A percentile compares a stretch with the other conserved stretches of the same genome.
phyloP scores from a whole-genome alignment of 441 rosid genomes.

The Eutrema salsugineum region DNA sequence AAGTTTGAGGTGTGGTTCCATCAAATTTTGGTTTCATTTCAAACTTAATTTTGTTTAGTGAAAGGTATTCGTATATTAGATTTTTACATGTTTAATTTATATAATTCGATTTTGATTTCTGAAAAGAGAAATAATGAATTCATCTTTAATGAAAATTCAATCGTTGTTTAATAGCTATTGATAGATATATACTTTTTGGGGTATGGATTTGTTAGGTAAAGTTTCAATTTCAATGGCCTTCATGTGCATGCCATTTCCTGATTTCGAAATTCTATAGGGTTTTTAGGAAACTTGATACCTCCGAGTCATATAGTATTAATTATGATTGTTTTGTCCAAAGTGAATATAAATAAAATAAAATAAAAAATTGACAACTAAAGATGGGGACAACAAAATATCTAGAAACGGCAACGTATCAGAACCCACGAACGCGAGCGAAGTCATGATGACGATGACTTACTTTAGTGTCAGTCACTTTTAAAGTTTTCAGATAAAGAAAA shows the following conservation, averaged over 20 bases:
- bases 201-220: background rate
- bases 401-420: constrained; percentile 19
- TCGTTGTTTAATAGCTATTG: background rate
- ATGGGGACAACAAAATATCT: constrained; percentile 20
- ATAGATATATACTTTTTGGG: background rate
- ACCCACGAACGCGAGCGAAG: constrained; percentile 15
- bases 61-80: background rate
- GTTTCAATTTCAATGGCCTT: background rate
- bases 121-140: background rate
- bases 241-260: constrained; percentile 17
- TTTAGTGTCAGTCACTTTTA: constrained; percentile 17
- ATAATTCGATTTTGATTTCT: background rate
- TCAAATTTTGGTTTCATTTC: too few relatives aligned
- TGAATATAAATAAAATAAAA: background rate
- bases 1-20: too few relatives aligned
- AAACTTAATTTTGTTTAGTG: background rate
- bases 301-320: background rate
- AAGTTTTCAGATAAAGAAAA: constrained; percentile 7
- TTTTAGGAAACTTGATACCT: constrained; percentile 7
- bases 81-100: too few relatives aligned
- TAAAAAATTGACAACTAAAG: constrained; percentile 3
- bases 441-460: constrained; percentile 21
- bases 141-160: background rate
- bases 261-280: background rate
- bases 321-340: background rate